Evolutionary conservation across 345 rosid species (phyloP).

Genomic region (Euphorbia lathyris): DNA sequence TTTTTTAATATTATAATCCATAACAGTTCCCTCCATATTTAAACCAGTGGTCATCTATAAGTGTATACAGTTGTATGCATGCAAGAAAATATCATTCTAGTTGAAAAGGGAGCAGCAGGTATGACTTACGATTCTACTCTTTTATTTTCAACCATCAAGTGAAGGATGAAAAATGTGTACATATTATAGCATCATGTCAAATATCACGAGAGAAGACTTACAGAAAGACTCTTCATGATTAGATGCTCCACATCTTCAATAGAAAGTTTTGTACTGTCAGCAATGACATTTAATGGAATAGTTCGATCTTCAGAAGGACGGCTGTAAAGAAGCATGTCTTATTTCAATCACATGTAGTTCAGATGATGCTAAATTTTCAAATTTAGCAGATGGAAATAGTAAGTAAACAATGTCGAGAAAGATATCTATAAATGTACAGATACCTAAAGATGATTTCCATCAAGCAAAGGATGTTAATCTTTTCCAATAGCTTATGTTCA

Average conservation of each 20-base stretch:
- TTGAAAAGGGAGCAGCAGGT: neutral
- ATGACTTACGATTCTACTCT: neutral
- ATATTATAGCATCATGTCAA: too few species aligned
- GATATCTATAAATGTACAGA: neutral
- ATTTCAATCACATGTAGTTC: conserved; percentile 14
- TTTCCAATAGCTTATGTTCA: conserved; percentile 92
- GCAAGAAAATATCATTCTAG: neutral
- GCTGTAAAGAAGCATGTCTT: conserved; percentile 39
- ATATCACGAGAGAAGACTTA: too few species aligned
- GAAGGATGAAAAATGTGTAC: too few species aligned
- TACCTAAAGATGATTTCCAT: conserved; percentile 99
- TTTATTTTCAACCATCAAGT: neutral
- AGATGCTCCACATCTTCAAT: too few species aligned
- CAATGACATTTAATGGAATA: too few species aligned
- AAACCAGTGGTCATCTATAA: neutral
- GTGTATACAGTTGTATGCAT: too few species aligned
- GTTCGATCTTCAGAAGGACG: too few species aligned
- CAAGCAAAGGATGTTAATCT: conserved; percentile 92
- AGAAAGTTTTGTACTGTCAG: too few species aligned
- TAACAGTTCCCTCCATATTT: neutral
- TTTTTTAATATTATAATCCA: too few species aligned
- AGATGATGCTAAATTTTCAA: neutral
- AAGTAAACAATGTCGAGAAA: too few species aligned
- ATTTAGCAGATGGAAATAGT: neutral
- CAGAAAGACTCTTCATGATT: too few species aligned